Evolutionary conservation across 2,329 filamentous ascomycete genomes (phyloP).

Genomic region (Xylaria sp.): DNA sequence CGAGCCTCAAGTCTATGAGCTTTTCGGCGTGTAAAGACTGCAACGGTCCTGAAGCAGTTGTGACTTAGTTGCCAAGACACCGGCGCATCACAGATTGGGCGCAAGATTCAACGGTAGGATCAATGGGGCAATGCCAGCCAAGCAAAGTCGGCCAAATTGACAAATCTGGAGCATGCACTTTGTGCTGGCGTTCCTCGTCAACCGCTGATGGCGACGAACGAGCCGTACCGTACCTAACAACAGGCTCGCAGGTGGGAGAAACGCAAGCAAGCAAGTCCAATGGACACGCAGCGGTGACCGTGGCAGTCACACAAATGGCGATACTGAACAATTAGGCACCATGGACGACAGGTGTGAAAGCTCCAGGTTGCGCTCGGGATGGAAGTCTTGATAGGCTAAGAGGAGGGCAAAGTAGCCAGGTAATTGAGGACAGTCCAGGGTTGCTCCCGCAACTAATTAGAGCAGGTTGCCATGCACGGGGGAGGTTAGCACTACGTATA

Average conservation of each 20-base stretch:
- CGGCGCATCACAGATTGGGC: not conserved
- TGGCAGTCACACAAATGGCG: not conserved
- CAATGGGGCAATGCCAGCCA: not conserved
- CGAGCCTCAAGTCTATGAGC: too few species aligned
- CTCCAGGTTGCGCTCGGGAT: too few species aligned
- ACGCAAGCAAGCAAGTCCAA: not conserved
- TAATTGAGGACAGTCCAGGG: too few species aligned
- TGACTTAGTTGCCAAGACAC: not conserved
- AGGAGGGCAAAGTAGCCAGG: too few species aligned
- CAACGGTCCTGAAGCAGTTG: not conserved
- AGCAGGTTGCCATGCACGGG: too few species aligned
- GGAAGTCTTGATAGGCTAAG: too few species aligned
- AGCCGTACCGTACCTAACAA: not conserved
- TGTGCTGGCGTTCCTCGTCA: not conserved
- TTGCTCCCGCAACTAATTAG: too few species aligned
- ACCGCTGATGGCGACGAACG: not conserved
- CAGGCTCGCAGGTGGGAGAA: not conserved
- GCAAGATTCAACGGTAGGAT: too few species aligned
- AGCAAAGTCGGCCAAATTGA: not conserved
- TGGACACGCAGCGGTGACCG: not conserved
- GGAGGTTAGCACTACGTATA: too few species aligned
- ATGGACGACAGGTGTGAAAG: not conserved
- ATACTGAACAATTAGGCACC: not conserved
- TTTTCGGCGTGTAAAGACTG: too few species aligned
- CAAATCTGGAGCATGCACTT: not conserved